Conservation (phyloP, 805 yeast genomes). For the Nakazawaea ambrosiae region DNA sequence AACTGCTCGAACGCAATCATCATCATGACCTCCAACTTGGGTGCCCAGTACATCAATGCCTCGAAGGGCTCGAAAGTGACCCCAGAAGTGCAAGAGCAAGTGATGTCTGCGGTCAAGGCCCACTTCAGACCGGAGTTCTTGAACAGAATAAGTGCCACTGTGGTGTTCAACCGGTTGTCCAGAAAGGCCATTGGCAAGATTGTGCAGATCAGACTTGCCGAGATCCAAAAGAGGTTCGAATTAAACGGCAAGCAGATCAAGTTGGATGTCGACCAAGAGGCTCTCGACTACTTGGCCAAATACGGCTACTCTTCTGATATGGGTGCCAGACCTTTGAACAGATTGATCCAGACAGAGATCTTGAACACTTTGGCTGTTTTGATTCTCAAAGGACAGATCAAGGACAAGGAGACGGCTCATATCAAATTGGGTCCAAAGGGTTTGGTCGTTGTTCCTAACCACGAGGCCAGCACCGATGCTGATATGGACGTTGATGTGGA, state of each 20-base stretch:
- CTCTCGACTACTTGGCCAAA: slow-evolving; percentile 74
- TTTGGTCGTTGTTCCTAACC: slow-evolving; percentile 80
- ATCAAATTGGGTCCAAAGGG: slow-evolving; percentile 55
- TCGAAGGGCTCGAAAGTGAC: slow-evolving; percentile 56
- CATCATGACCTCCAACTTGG: slow-evolving; percentile 95
- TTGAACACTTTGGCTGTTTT: slow-evolving; percentile 86
- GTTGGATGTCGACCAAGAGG: slow-evolving; percentile 67
- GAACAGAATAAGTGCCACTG: slow-evolving; percentile 90
- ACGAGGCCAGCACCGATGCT: slow-evolving; percentile 49
- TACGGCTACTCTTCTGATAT: slow-evolving; percentile 88
- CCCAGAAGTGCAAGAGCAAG: slow-evolving; percentile 63
- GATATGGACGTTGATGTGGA: slow-evolving; percentile 52
- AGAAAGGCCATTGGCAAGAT: slow-evolving; percentile 89
- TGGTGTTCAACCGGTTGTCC: slow-evolving; percentile 88
- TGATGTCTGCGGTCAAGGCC: slow-evolving; percentile 73
- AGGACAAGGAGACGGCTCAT: slow-evolving; percentile 79
- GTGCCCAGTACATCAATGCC: slow-evolving; percentile 82
- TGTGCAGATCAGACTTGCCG: slow-evolving; percentile 76
- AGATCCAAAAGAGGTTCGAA: slow-evolving; percentile 80
- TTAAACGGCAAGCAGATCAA: slow-evolving; percentile 74
- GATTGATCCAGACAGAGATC: slow-evolving; percentile 83
- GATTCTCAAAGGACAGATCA: slow-evolving; percentile 78
- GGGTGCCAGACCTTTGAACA: slow-evolving; percentile 95
- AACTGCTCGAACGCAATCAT: slow-evolving; percentile 89
- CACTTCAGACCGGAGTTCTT: slow-evolving; percentile 98